A percentile compares a stretch with the other conserved stretches of the same genome.
phyloP scores from a whole-genome alignment of 805 yeast species.

The Saccharomycopsis fermentans region DNA sequence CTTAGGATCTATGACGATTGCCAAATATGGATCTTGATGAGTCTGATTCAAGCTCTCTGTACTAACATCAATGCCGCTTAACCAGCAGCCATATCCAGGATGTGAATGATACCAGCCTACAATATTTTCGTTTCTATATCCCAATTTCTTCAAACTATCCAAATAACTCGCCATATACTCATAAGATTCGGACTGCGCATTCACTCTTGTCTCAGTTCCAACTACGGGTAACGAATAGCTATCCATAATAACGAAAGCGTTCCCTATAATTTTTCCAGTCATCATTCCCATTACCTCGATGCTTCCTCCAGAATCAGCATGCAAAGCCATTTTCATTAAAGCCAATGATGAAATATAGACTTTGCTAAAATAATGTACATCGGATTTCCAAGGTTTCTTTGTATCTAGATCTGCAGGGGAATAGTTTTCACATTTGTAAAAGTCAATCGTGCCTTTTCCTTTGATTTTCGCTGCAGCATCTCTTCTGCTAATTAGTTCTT shows the following conservation, averaged over 20 bases:
- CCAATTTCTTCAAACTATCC: slow-evolving; percentile 41
- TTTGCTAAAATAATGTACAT: slow-evolving; percentile 50
- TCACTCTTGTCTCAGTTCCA: slow-evolving; percentile 93
- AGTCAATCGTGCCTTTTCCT: slow-evolving; percentile 11
- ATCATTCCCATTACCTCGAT: slow-evolving; percentile 95
- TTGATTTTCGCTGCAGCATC: slow-evolving; percentile 5
- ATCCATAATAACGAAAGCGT: slow-evolving; percentile 61
- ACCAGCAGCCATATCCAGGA: slow-evolving; percentile 97
- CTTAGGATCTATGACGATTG: slow-evolving; percentile 79
- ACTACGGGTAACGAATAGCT: slow-evolving; percentile 84
- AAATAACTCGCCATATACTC: slow-evolving; percentile 88
- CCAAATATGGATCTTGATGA: slow-evolving; percentile 86
- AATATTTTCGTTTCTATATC: slow-evolving; percentile 49
- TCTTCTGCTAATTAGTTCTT: not conserved
- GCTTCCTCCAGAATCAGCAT: slow-evolving; percentile 75
- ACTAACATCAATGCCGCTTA: slow-evolving; percentile 85
- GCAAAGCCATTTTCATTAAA: slow-evolving; percentile 62
- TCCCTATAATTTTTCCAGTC: slow-evolving; percentile 58
- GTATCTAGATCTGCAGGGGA: slow-evolving; percentile 6
- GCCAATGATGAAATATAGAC: slow-evolving; percentile 65
- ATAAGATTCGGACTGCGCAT: slow-evolving; percentile 88
- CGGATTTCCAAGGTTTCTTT: slow-evolving; percentile 43
- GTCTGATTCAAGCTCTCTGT: slow-evolving; percentile 80
- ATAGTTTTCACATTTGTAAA: slow-evolving; percentile 12
- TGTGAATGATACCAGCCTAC: slow-evolving; percentile 98